Percentiles rank a stretch among this genome's conserved stretches.
Conservation (phyloP, 192 early-diverging fungal species). For the Rhizophagus clarus region DNA sequence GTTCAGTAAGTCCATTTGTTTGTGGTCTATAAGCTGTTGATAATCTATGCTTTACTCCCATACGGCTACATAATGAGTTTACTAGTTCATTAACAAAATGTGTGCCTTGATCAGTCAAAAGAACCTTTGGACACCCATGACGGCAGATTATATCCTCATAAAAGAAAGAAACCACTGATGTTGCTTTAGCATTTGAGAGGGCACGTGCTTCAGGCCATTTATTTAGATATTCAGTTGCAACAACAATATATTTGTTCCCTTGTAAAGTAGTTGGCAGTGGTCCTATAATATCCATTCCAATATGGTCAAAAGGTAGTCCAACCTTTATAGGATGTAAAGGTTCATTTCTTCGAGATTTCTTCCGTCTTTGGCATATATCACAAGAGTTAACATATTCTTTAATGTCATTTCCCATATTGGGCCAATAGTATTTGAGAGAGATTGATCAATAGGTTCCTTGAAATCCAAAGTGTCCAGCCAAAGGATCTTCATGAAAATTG, state of each 20-base stretch:
- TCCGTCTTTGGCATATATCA: neutral
- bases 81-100: neutral
- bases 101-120: neutral
- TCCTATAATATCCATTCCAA: slow-evolving; percentile 17
- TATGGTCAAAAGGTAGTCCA: neutral
- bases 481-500: too few relatives aligned
- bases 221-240: neutral
- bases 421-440: neutral
- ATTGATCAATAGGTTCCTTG: too few relatives aligned
- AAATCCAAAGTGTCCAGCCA: too few relatives aligned
- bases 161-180: neutral
- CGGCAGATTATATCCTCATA: slow-evolving; percentile 20
- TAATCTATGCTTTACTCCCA: neutral
- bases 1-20: too few relatives aligned
- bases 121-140: neutral
- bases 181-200: neutral
- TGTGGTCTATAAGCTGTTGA: neutral
- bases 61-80: neutral
- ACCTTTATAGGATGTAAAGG: neutral
- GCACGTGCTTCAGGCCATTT: slow-evolving; percentile 16
- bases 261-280: neutral
- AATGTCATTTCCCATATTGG: slow-evolving; percentile 2
- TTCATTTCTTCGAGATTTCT: neutral
- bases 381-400: neutral
- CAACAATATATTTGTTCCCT: neutral